Conservation (phyloP, 129 eudicot species). For the Flaveria brownii region DNA sequence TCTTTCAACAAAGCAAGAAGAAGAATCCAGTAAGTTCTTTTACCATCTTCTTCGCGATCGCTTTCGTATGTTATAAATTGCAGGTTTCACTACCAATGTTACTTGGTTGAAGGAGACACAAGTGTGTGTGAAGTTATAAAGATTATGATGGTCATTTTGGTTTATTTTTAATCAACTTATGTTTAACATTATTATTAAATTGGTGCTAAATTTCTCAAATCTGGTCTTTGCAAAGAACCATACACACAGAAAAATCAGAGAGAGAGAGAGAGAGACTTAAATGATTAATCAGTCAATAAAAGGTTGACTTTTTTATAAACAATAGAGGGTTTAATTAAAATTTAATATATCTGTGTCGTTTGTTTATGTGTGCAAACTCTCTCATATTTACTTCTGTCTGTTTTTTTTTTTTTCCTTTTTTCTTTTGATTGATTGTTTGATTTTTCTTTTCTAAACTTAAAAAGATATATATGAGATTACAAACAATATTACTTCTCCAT, state of each 20-base stretch:
- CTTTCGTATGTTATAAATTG: not conserved
- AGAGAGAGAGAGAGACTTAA: too few species aligned
- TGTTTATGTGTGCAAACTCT: slow-evolving; percentile 21
- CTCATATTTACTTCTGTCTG: slow-evolving; percentile 2
- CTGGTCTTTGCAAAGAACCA: slow-evolving; percentile 8
- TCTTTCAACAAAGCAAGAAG: slow-evolving; percentile 20
- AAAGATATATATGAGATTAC: not conserved
- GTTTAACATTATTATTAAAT: not conserved
- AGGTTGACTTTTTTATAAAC: not conserved
- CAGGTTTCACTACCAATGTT: not conserved
- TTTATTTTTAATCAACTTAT: slow-evolving; percentile 2
- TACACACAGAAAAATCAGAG: too few species aligned
- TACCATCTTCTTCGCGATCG: not conserved
- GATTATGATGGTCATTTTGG: slow-evolving; percentile 3
- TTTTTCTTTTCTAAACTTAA: not conserved
- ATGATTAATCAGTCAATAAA: not conserved
- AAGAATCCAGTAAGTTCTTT: slow-evolving; percentile 23
- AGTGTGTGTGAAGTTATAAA: slow-evolving; percentile 11
- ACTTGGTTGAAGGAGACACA: not conserved
- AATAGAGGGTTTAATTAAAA: not conserved
- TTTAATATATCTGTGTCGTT: slow-evolving; percentile 18
- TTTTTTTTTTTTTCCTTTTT: slow-evolving; percentile 18
- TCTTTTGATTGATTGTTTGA: not conserved
- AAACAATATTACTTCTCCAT: not conserved
- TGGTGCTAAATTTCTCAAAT: slow-evolving; percentile 21